These are phyloP conservation scores for Aspergillus sp. DNA, from an alignment of 2,329 filamentous ascomycete genomes.

Conservation along the genomic window DNA sequence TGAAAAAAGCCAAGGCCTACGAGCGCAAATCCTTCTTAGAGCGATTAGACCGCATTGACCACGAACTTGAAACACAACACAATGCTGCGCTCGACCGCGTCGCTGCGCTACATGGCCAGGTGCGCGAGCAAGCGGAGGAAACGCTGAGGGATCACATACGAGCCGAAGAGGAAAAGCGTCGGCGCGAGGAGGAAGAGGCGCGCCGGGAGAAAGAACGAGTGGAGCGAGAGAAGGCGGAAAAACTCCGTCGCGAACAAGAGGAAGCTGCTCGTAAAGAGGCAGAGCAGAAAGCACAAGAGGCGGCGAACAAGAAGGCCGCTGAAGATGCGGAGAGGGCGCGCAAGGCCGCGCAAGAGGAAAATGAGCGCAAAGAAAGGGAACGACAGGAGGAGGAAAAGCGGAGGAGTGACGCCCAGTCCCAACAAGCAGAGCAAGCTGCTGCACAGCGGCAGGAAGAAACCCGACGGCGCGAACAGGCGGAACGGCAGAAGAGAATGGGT, in stretches of 20 bases:
- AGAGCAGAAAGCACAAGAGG: slow-evolving; percentile 38
- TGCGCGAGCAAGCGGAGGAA: slow-evolving; percentile 49
- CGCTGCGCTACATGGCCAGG: slow-evolving; percentile 57
- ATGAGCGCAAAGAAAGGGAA: slow-evolving; percentile 26
- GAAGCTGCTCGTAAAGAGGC: slow-evolving; percentile 31
- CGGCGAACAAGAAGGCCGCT: slow-evolving; percentile 24
- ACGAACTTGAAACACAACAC: slow-evolving; percentile 56
- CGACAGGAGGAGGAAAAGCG: slow-evolving; percentile 24
- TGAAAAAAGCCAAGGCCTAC: slow-evolving; percentile 38
- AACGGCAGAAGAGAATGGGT: slow-evolving; percentile 23
- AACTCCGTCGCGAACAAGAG: slow-evolving; percentile 25
- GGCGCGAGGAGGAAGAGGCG: slow-evolving; percentile 28
- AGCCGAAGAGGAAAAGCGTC: slow-evolving; percentile 32
- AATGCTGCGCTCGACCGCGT: slow-evolving; percentile 59
- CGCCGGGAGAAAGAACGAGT: slow-evolving; percentile 27
- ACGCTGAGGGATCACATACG: slow-evolving; percentile 43
- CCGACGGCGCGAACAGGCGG: slow-evolving; percentile 20
- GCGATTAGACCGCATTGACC: slow-evolving; percentile 53
- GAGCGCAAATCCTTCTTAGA: slow-evolving; percentile 44
- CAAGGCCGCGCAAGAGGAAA: slow-evolving; percentile 28
- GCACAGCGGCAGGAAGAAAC: slow-evolving; percentile 17
- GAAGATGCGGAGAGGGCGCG: slow-evolving; percentile 31
- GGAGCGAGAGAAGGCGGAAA: slow-evolving; percentile 27
- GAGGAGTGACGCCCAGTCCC: slow-evolving; percentile 23
- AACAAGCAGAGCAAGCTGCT: slow-evolving; percentile 23